These are phyloP conservation scores for Colletotrichum salicis DNA, from an alignment of 2,329 filamentous ascomycete genomes.

Conservation along the genomic window DNA sequence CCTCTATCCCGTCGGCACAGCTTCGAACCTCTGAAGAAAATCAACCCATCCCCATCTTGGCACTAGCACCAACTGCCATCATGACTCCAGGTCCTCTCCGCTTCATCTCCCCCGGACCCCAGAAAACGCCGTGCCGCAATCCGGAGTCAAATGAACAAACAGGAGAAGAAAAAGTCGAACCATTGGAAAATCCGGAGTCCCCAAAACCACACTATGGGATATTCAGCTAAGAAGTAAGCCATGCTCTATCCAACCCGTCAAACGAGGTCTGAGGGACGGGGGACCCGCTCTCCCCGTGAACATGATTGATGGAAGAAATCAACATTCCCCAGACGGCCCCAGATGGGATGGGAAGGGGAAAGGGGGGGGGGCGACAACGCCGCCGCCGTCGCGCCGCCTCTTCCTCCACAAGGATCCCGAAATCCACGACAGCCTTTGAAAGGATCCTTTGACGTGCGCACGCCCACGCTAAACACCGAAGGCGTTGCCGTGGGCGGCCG, in stretches of 20 bases:
- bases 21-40: neutral
- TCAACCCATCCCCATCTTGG: neutral
- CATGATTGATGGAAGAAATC: conserved; percentile 33
- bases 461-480: neutral
- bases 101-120: conserved; percentile 21
- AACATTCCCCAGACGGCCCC: conserved; percentile 2
- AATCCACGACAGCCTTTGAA: neutral
- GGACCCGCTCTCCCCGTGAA: neutral
- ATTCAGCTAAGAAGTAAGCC: neutral
- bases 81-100: conserved; percentile 16
- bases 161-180: neutral
- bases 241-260: neutral
- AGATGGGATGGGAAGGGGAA: neutral
- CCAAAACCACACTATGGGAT: neutral
- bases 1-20: neutral
- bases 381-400: neutral
- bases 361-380: neutral
- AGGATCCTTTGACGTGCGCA: neutral
- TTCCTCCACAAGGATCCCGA: neutral
- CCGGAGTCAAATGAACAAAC: neutral
- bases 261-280: neutral
- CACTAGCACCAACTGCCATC: neutral
- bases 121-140: neutral
- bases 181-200: conserved; percentile 10
- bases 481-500: neutral